A percentile compares a stretch with the other conserved stretches of the same genome.
These are phyloP conservation scores for Polytolypa hystricis DNA, from an alignment of 2,329 filamentous ascomycete genomes.

Conservation along the genomic window DNA sequence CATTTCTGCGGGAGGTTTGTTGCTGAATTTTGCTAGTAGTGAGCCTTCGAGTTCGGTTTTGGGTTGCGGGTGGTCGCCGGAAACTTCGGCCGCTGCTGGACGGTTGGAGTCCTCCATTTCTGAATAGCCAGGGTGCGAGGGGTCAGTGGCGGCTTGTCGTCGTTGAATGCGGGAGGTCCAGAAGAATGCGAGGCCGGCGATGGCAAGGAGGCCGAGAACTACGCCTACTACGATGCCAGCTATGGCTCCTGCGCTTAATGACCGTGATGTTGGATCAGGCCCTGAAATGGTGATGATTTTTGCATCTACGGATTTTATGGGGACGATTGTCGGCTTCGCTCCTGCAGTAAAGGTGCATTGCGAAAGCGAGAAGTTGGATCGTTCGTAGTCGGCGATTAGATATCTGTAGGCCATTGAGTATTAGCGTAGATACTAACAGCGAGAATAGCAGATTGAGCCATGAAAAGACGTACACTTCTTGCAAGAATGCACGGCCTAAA, in stretches of 20 bases:
- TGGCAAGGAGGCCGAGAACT: constrained; percentile 13
- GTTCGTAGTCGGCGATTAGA: constrained; percentile 47
- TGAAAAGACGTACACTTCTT: constrained; percentile 46
- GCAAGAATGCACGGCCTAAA: constrained; percentile 57
- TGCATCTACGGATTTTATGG: constrained; percentile 8
- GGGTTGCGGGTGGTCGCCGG: neutral
- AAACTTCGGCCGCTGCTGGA: neutral
- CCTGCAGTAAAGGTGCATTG: constrained; percentile 10
- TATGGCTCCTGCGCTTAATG: constrained; percentile 10
- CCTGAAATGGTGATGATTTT: neutral
- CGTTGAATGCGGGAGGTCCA: no score
- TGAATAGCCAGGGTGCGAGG: no score
- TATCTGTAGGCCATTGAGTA: constrained; percentile 27
- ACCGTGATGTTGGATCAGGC: neutral
- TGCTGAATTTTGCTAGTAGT: no score
- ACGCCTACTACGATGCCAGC: constrained; percentile 13
- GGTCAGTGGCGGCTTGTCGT: no score
- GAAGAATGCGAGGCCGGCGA: constrained; percentile 14
- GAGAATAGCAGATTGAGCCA: no score
- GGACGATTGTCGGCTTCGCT: constrained; percentile 9
- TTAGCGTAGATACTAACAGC: neutral
- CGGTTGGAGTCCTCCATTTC: no score
- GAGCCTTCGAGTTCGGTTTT: neutral
- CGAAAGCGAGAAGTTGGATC: constrained; percentile 43
- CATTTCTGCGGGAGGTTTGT: neutral